Conservation (phyloP, 768 basidiomycete genomes). For the Russula vinacea region DNA sequence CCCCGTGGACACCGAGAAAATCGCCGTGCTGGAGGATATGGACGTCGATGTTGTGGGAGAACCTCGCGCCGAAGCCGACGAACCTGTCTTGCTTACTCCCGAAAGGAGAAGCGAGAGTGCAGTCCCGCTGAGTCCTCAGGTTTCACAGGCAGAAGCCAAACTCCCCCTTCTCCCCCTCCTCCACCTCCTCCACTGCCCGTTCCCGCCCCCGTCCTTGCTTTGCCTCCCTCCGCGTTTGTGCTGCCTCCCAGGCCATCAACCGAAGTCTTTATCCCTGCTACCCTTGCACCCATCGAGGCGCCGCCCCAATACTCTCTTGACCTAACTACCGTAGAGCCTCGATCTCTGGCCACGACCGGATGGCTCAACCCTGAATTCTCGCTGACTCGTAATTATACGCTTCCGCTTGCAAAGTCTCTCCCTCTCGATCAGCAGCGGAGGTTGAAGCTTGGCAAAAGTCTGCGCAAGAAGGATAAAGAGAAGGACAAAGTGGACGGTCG, state of each 20-base stretch:
- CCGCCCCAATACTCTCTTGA: conserved; percentile 18
- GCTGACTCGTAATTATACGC: conserved; percentile 48
- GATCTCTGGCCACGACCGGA: conserved; percentile 29
- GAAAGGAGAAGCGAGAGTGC: conserved; percentile 9
- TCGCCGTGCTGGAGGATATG: conserved; percentile 8
- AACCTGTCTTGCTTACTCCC: neutral
- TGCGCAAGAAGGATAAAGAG: conserved; percentile 53
- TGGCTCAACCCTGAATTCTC: conserved; percentile 29
- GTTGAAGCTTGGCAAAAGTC: conserved; percentile 44
- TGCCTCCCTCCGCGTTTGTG: conserved; percentile 22
- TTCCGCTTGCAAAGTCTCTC: conserved; percentile 54
- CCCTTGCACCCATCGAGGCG: conserved; percentile 24
- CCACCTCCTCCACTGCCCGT: neutral
- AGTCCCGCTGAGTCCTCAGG: conserved; percentile 3
- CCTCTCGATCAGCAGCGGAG: conserved; percentile 55
- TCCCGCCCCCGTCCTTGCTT: conserved; percentile 11
- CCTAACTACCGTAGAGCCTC: neutral
- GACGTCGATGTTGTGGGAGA: conserved; percentile 17
- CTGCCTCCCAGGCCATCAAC: conserved; percentile 23
- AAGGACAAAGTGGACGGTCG: conserved; percentile 42
- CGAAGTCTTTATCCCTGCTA: conserved; percentile 12
- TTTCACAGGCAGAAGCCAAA: conserved; percentile 1
- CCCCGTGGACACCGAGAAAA: neutral
- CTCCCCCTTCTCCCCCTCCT: neutral
- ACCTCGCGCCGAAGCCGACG: conserved; percentile 1